Evolutionary conservation across 768 basidiomycete species (phyloP).

Genomic region (Pholiota conissans): DNA sequence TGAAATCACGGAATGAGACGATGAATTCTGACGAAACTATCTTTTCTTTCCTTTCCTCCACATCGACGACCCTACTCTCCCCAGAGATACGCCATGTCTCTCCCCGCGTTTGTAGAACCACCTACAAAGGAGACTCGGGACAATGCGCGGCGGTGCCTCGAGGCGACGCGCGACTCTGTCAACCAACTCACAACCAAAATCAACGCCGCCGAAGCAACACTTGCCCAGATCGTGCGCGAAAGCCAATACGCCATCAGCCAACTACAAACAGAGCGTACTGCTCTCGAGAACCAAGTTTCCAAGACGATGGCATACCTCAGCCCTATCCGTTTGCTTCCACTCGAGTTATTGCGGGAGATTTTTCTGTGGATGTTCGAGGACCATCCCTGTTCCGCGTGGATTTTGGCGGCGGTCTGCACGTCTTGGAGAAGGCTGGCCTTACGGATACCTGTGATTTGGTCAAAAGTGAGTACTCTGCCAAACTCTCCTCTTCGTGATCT

Average conservation of each 20-base stretch:
- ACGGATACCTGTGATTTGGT: constrained; percentile 72
- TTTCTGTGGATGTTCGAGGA: constrained; percentile 71
- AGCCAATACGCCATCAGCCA: constrained; percentile 53
- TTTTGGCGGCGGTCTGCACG: constrained; percentile 65
- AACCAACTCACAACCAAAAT: constrained; percentile 46
- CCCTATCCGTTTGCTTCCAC: constrained; percentile 69
- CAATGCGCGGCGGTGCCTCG: constrained; percentile 51
- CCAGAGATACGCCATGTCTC: constrained; percentile 2
- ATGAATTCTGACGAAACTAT: constrained; percentile 12
- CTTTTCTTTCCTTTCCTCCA: constrained; percentile 13
- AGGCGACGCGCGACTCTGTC: constrained; percentile 30
- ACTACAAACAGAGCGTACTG: constrained; percentile 47
- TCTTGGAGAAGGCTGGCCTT: constrained; percentile 68
- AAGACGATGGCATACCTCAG: constrained; percentile 66
- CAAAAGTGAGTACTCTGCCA: constrained; percentile 54
- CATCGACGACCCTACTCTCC: neutral
- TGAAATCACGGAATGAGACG: constrained; percentile 10
- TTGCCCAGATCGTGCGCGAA: constrained; percentile 60
- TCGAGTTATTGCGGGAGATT: constrained; percentile 72
- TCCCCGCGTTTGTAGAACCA: constrained; percentile 46
- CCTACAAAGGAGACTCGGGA: constrained; percentile 56
- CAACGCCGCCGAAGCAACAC: constrained; percentile 48
- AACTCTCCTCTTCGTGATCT: constrained; percentile 14
- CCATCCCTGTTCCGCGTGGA: constrained; percentile 76
- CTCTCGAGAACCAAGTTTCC: constrained; percentile 47